phyloP scores from a whole-genome alignment of 768 basidiomycete species.

The Rhodotorula graminis region DNA sequence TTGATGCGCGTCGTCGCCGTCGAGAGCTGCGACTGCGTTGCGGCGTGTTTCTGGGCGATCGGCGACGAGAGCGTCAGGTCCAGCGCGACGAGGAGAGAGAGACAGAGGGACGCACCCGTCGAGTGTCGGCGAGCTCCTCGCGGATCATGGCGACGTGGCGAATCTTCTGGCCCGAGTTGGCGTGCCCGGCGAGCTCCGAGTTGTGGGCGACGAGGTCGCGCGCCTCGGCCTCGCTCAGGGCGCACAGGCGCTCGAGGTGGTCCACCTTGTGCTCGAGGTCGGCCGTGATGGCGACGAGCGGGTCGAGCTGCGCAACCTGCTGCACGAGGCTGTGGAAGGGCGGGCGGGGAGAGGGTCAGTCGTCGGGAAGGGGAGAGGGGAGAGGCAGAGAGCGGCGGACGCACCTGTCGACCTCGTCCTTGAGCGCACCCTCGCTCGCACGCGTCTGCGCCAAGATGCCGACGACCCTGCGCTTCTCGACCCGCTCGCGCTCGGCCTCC shows the following conservation, averaged over 20 bases:
- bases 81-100: too few relatives aligned
- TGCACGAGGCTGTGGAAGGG: constrained; percentile 54
- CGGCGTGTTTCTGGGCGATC: constrained; percentile 34
- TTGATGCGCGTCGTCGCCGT: constrained; percentile 17
- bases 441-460: constrained; percentile 20
- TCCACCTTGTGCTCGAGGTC: constrained; percentile 15
- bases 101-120: constrained; percentile 58
- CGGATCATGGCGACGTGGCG: constrained; percentile 80
- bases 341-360: not conserved
- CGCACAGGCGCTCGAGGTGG: constrained; percentile 53
- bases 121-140: constrained; percentile 69
- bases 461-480: constrained; percentile 25
- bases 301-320: constrained; percentile 60
- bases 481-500: constrained; percentile 19
- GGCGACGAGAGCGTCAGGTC: not conserved
- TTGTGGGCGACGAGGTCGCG: constrained; percentile 71
- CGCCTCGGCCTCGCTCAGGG: constrained; percentile 74
- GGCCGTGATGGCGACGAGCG: constrained; percentile 42
- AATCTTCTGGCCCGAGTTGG: constrained; percentile 78
- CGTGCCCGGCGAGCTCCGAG: constrained; percentile 76
- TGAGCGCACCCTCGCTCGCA: not conserved
- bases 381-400: not conserved
- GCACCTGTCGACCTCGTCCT: constrained; percentile 3
- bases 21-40: constrained; percentile 23
- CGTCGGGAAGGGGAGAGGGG: too few relatives aligned